Conservation (phyloP, 306 rosid genomes). For the Cucurbita maxima region DNA sequence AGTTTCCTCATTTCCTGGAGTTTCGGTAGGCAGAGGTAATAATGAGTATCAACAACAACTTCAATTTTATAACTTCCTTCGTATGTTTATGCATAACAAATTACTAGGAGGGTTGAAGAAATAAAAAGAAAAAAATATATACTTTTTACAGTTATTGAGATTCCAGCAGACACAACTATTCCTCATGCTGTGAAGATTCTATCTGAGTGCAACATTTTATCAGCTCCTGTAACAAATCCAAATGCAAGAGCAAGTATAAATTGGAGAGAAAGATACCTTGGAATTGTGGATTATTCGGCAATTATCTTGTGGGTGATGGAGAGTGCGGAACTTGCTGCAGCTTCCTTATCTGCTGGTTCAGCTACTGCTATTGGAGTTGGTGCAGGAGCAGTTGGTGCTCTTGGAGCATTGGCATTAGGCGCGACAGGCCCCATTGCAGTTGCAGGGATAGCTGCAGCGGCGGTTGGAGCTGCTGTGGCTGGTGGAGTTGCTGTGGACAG, state of each 20-base stretch:
- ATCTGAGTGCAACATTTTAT: constrained; percentile 65
- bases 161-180: constrained; percentile 51
- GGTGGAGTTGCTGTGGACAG: constrained; percentile 62
- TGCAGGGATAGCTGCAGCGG: constrained; percentile 78
- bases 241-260: constrained; percentile 29
- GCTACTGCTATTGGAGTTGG: constrained; percentile 86
- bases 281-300: constrained; percentile 72
- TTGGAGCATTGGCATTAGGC: constrained; percentile 77
- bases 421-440: constrained; percentile 70
- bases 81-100: not conserved
- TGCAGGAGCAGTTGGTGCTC: constrained; percentile 64
- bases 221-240: constrained; percentile 70
- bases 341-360: constrained; percentile 57
- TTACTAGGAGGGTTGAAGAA: not conserved
- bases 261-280: constrained; percentile 78
- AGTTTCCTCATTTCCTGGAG: constrained; percentile 67
- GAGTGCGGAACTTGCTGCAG: constrained; percentile 78
- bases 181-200: constrained; percentile 53
- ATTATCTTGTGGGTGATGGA: constrained; percentile 85
- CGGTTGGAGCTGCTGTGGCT: constrained; percentile 76
- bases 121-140: not conserved
- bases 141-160: constrained; percentile 54
- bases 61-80: not conserved
- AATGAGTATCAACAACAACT: not conserved
- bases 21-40: constrained; percentile 69